Conservation (phyloP, 2,329 filamentous ascomycete genomes). For the Alternaria dauci region DNA sequence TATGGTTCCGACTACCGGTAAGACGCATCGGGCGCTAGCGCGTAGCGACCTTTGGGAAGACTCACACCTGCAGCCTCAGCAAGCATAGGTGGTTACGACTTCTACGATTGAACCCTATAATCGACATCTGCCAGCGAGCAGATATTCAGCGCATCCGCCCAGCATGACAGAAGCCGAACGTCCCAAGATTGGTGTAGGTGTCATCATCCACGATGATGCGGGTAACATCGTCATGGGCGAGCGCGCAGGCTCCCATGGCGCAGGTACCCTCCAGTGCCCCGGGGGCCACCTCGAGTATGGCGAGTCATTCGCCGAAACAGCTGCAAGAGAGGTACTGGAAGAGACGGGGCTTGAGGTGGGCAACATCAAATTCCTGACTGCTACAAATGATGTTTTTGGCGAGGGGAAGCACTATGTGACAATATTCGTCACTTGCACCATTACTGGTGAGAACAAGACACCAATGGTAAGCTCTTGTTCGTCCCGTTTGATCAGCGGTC, state of each 20-base stretch:
- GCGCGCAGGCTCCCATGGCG: constrained; percentile 48
- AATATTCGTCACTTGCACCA: constrained; percentile 68
- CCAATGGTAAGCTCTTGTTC: constrained; percentile 59
- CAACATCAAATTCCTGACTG: constrained; percentile 63
- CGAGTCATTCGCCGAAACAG: constrained; percentile 70
- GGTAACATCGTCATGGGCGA: constrained; percentile 59
- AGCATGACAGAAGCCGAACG: constrained; percentile 35
- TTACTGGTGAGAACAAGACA: constrained; percentile 58
- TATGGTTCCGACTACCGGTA: no score
- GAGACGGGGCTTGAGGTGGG: constrained; percentile 69
- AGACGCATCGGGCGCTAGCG: not conserved
- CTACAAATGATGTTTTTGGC: constrained; percentile 73
- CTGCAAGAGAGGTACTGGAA: constrained; percentile 72
- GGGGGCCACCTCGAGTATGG: constrained; percentile 78
- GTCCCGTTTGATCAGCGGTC: not conserved
- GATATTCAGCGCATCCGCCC: not conserved
- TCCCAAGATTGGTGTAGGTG: constrained; percentile 58
- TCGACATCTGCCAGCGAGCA: not conserved
- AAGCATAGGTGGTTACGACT: not conserved
- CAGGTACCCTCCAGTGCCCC: constrained; percentile 71
- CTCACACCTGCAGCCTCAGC: not conserved
- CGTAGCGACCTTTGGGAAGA: not conserved
- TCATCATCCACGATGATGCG: constrained; percentile 55
- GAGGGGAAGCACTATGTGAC: constrained; percentile 78
- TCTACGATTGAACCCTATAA: not conserved